Evolutionary conservation across 148 eudicot species (phyloP), one percentile per base, ranked within the genome.

Genomic region (Heliosperma pusillum): DNA sequence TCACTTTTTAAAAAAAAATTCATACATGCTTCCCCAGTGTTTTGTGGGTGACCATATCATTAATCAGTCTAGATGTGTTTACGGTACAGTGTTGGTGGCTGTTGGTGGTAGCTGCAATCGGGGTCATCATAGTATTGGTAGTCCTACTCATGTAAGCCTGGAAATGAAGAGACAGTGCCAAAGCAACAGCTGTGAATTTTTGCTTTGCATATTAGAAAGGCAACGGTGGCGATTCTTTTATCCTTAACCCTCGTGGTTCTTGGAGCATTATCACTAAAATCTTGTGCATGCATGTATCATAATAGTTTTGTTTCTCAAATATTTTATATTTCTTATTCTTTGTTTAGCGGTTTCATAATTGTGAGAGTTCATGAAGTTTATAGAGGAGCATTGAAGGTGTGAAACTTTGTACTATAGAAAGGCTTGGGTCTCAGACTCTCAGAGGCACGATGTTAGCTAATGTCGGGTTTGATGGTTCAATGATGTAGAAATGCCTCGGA

Each of bases 41-140:
- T 68, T 53, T 42, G 12, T 45, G 5, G 20, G n/a, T 62, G 62
- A 19, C 3, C 19, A 8, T 59, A 29, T 47, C 47, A 22, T 47
- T 40, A 17, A 24, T 44, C 11, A 73, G 64, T 69, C 70, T 27
- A 13, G 20, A 12, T 40, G 27, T 76, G 24, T 20, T 20, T 25
- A 20, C 44, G 69, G n/a, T 44, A 74, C 91, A 88, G 91, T 88
- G 89, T 70, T 88, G 91, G 91, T 84, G 86, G 91, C 76, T 86
- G 85, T 80, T 86, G 80, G 86, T 69, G 45, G 50, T 88, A 61
- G 55, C 80, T 66, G 80, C 82, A 16, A 81, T 88, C 57, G 86
- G 67, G 74, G 64, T 86, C 77, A 83, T 88, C 69, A 74, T 88
- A 73, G 30, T 86, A 44, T 27, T 86, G 71, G 63, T 86, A 62